Percentiles rank a stretch among this genome's conserved stretches.
phyloP scores from a whole-genome alignment of 2,329 filamentous ascomycete species.

The Trichoderma sp. region DNA sequence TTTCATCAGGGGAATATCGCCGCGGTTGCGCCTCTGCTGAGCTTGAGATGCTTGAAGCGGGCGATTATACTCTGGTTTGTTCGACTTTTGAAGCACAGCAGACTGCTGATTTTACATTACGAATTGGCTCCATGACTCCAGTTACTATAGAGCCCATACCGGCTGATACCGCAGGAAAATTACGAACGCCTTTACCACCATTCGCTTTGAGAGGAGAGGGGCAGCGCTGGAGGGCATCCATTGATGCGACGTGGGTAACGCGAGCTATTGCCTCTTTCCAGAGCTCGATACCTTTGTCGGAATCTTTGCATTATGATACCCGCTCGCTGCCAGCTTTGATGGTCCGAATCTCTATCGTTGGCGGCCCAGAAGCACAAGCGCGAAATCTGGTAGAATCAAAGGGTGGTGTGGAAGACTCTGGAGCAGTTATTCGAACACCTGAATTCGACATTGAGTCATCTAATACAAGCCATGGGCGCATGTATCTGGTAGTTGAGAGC shows the following conservation, averaged over 20 bases:
- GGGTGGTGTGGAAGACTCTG: conserved; percentile 74
- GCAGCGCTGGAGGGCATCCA: conserved; percentile 45
- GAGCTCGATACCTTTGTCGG: conserved; percentile 36
- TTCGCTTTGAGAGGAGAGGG: conserved; percentile 55
- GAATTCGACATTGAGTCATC: conserved; percentile 75
- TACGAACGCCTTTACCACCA: conserved; percentile 63
- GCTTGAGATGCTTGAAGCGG: conserved; percentile 62
- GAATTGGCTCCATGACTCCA: conserved; percentile 67
- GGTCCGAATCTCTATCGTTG: conserved; percentile 73
- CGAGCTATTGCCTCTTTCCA: conserved; percentile 50
- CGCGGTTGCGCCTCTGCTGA: conserved; percentile 76
- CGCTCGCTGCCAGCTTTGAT: conserved; percentile 52
- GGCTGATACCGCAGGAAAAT: conserved; percentile 73
- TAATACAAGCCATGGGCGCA: conserved; percentile 56
- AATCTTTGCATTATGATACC: conserved; percentile 31
- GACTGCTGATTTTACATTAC: conserved; percentile 72
- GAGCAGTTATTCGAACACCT: conserved; percentile 67
- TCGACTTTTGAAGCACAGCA: conserved; percentile 88
- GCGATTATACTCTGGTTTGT: conserved; percentile 84
- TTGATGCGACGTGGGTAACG: conserved; percentile 57
- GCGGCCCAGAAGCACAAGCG: conserved; percentile 71
- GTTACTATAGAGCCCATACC: conserved; percentile 65
- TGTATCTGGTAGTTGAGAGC: conserved; percentile 83
- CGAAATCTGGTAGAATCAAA: conserved; percentile 66
- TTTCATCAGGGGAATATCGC: conserved; percentile 86